Conservation (phyloP, 2,329 filamentous ascomycete genomes). For the Elsinoe fawcettii region DNA sequence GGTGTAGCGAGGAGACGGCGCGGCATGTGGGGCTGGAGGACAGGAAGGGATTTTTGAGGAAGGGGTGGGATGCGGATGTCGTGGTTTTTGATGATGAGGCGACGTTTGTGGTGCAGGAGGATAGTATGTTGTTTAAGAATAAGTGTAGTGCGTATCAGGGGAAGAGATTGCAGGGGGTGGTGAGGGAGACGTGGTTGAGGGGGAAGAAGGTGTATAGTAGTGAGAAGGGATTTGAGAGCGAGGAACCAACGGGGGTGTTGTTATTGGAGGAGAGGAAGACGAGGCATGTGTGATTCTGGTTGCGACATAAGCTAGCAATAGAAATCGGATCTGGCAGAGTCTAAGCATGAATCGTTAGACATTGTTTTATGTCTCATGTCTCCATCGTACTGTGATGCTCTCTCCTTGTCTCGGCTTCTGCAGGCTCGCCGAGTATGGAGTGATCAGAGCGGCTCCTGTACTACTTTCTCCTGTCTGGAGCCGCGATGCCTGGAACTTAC, state of each 20-base stretch:
- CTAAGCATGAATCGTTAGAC: too few relatives aligned
- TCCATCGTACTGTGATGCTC: too few relatives aligned
- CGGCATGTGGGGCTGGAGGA: constrained; percentile 77
- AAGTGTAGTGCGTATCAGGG: constrained; percentile 87
- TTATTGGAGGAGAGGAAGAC: constrained; percentile 43
- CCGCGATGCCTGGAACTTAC: too few relatives aligned
- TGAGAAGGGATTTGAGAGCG: constrained; percentile 57
- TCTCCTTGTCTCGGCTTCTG: too few relatives aligned
- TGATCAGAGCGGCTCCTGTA: too few relatives aligned
- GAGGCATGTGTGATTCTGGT: not conserved
- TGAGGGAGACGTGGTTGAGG: constrained; percentile 77
- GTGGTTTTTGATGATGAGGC: constrained; percentile 85
- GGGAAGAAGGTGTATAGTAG: constrained; percentile 67
- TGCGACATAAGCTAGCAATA: too few relatives aligned
- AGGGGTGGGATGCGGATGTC: constrained; percentile 81
- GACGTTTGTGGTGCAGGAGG: constrained; percentile 59
- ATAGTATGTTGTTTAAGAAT: constrained; percentile 90
- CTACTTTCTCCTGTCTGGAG: too few relatives aligned
- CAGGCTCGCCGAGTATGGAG: too few relatives aligned
- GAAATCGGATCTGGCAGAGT: too few relatives aligned
- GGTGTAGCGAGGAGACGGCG: constrained; percentile 82
- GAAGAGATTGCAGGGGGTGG: constrained; percentile 66
- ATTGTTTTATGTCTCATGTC: too few relatives aligned
- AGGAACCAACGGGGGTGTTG: constrained; percentile 41
- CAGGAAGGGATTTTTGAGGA: constrained; percentile 70